phyloP scores from a whole-genome alignment of 495 filamentous ascomycete species.

The Hypoxylon trugodes region DNA sequence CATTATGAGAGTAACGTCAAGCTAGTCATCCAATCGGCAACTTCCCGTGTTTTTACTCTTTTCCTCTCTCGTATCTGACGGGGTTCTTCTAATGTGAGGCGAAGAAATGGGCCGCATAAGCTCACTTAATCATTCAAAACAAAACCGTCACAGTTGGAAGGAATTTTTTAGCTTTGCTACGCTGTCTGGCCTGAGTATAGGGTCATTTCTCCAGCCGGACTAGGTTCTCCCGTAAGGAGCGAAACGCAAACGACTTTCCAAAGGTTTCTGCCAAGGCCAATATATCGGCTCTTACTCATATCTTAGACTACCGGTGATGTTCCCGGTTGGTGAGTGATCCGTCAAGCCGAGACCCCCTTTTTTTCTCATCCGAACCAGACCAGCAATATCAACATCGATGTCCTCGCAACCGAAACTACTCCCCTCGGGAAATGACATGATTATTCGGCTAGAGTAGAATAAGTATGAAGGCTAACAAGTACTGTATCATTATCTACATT shows the following conservation, averaged over 20 bases:
- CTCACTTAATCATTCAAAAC: constrained; percentile 24
- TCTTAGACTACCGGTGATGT: constrained; percentile 12
- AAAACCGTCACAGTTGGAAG: constrained; percentile 3
- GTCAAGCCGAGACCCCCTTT: constrained; percentile 25
- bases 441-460: constrained; percentile 8
- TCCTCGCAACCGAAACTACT: constrained; percentile 6
- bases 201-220: constrained; percentile 4
- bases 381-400: constrained; percentile 11
- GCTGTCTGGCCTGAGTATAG: constrained; percentile 11
- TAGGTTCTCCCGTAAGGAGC: constrained; percentile 21
- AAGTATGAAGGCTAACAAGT: constrained; percentile 1
- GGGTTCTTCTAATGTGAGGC: constrained; percentile 19
- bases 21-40: constrained; percentile 36
- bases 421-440: not conserved
- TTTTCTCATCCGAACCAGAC: constrained; percentile 13
- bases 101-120: constrained; percentile 25
- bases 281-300: constrained; percentile 28
- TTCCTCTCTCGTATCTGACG: constrained; percentile 20
- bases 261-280: constrained; percentile 34
- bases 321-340: constrained; percentile 9
- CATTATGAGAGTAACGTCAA: constrained; percentile 30
- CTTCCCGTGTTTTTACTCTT: constrained; percentile 20
- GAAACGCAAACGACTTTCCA: constrained; percentile 9
- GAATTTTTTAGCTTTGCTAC: constrained; percentile 6
- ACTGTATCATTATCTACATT: not conserved